Evolutionary conservation across 306 rosid genomes (phyloP), one percentile per base, ranked within the genome.

Genomic region (Clitoria ternatea): DNA sequence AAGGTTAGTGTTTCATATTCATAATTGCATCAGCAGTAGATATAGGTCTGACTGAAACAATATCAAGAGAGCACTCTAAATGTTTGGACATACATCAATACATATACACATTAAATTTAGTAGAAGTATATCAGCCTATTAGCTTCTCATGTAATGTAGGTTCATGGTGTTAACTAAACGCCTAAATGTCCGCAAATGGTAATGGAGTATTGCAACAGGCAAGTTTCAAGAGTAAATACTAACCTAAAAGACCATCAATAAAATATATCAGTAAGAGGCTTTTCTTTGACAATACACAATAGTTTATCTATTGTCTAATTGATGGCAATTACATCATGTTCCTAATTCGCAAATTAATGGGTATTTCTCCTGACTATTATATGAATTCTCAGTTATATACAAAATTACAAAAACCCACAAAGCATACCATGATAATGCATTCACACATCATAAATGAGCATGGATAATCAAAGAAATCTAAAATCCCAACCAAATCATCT

Each of bases 371-470:
- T 50, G 26, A 40, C 11, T 15, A 30, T 35, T 65, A 44, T 12
- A 12, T 10, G 27, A 48, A 45, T 19, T n/a, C 8, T 26, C 13
- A 12, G 20, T 24, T 35, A 72, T 54, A 54, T 43, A 44, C 6
- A 12, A 7, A 42, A 18, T 24, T 15, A 48, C 12, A 42, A n/a
- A 72, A 65, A 47, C 19, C 64, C 27, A 56, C 27, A 56, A 43
- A 56, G 26, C 45, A 42, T 19, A 54, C 64, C 15, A 4, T 33
- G 20, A 45, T 5, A 45, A 45, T 56, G 27, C 26, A 36, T 24
- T 77, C 20, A 42, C 54, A 32, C 59, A 42, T 64, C 66, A 50
- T 3, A 77, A 62, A 49, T 13, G 33, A 48, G 14, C n/a, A n/a
- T 29, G 29, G 29, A 35, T 35, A 53, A 62, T 33, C 44, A 70